phyloP scores from a whole-genome alignment of 2,329 filamentous ascomycete species.

The Ophiostoma himal-ulmi region DNA sequence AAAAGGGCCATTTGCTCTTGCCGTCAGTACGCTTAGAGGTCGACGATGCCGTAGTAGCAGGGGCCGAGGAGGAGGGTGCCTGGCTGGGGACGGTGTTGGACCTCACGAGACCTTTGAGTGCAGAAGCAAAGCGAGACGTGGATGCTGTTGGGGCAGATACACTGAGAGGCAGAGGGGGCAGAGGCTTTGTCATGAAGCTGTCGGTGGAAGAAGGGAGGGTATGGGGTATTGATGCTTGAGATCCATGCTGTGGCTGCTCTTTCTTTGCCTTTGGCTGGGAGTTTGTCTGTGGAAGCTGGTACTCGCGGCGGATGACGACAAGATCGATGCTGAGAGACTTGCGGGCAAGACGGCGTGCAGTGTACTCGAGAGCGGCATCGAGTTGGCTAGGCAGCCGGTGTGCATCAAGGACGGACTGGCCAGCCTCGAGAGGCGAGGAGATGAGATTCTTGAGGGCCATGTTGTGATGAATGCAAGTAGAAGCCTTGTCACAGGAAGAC shows the following conservation, averaged over 20 bases:
- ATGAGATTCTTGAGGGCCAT: conserved; percentile 51
- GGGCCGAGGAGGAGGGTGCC: neutral
- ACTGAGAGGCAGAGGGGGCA: conserved; percentile 9
- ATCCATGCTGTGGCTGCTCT: neutral
- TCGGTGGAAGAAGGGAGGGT: neutral
- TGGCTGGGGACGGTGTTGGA: conserved; percentile 34
- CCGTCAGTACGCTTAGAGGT: neutral
- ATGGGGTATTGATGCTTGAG: neutral
- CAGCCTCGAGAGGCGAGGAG: conserved; percentile 59
- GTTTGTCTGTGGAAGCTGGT: conserved; percentile 42
- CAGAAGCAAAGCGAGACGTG: conserved; percentile 30
- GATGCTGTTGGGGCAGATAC: neutral
- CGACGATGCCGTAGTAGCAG: neutral
- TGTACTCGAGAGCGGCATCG: conserved; percentile 52
- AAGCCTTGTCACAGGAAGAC: neutral
- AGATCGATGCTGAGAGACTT: conserved; percentile 54
- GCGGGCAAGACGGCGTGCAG: conserved; percentile 49
- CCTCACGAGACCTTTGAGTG: conserved; percentile 39
- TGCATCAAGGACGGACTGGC: conserved; percentile 52
- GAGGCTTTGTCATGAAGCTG: conserved; percentile 16
- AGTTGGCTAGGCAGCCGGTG: conserved; percentile 53
- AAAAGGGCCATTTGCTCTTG: neutral
- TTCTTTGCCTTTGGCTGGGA: neutral
- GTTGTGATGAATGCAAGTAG: neutral
- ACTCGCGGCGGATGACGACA: conserved; percentile 51